phyloP scores from a whole-genome alignment of 257 asterid genomes.

The Prunella vulgaris region DNA sequence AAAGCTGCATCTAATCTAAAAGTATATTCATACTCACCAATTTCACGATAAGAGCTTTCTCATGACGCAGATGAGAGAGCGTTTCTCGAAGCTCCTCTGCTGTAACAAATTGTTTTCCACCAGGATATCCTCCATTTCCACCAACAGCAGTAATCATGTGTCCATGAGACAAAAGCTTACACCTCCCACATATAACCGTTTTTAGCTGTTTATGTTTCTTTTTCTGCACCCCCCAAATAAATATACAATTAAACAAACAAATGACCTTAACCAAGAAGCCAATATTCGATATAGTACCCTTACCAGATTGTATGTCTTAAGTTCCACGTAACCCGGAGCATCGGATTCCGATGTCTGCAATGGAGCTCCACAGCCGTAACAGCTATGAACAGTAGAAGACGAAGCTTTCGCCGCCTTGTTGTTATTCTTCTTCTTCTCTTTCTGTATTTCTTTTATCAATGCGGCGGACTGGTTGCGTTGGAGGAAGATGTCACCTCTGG shows the following conservation, averaged over 20 bases:
- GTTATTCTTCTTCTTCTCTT: slow-evolving; percentile 40
- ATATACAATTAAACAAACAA: slow-evolving; percentile 19
- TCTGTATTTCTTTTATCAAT: slow-evolving; percentile 26
- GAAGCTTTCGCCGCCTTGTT: slow-evolving; percentile 38
- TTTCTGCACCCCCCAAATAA: slow-evolving; percentile 48
- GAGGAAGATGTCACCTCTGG: slow-evolving; percentile 78
- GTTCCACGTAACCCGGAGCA: slow-evolving; percentile 65
- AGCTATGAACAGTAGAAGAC: slow-evolving; percentile 37
- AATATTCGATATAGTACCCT: not conserved
- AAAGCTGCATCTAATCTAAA: not conserved
- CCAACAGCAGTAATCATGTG: slow-evolving; percentile 99
- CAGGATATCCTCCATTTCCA: slow-evolving; percentile 96
- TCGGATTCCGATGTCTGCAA: slow-evolving; percentile 66
- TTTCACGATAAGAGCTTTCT: slow-evolving; percentile 83
- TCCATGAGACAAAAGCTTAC: slow-evolving; percentile 89
- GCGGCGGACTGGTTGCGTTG: slow-evolving; percentile 49
- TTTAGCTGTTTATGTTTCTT: slow-evolving; percentile 84
- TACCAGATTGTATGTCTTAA: slow-evolving; percentile 44
- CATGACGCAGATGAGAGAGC: slow-evolving; percentile 76
- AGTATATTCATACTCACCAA: slow-evolving; percentile 41
- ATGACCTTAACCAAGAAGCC: not conserved
- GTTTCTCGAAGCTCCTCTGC: slow-evolving; percentile 96
- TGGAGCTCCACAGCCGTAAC: slow-evolving; percentile 96
- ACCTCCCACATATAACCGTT: slow-evolving; percentile 85
- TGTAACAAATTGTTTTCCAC: slow-evolving; percentile 91